Conservation (phyloP, 352 stramenopile genomes). For the Phytophthora kernoviae region DNA sequence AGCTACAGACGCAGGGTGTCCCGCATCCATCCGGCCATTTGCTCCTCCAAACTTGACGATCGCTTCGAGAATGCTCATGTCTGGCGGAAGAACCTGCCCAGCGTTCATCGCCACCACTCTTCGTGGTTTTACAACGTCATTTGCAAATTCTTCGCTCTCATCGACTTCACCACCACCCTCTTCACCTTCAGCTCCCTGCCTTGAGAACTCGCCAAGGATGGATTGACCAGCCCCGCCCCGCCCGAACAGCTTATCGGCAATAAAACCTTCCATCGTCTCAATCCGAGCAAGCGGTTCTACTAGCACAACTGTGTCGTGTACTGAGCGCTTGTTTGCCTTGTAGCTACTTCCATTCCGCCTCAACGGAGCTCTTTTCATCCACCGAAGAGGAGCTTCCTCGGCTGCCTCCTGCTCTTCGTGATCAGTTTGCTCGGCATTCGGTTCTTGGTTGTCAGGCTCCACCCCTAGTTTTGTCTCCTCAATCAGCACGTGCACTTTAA, state of each 20-base stretch:
- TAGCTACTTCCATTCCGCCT: slow-evolving; percentile 30
- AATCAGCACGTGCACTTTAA: slow-evolving; percentile 74
- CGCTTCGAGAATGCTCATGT: slow-evolving; percentile 73
- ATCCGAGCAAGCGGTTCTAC: slow-evolving; percentile 78
- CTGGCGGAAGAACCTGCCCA: slow-evolving; percentile 30
- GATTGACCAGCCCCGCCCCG: slow-evolving; percentile 21
- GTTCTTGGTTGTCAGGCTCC: slow-evolving; percentile 27
- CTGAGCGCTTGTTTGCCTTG: slow-evolving; percentile 39
- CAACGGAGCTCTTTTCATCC: slow-evolving; percentile 32
- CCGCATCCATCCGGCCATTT: slow-evolving; percentile 10
- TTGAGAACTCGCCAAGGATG: slow-evolving; percentile 40
- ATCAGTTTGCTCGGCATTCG: slow-evolving; percentile 19
- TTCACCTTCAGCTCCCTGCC: slow-evolving; percentile 16
- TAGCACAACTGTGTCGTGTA: slow-evolving; percentile 75
- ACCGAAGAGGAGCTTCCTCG: slow-evolving; percentile 18
- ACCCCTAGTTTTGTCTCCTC: slow-evolving; percentile 38
- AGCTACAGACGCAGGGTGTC: slow-evolving; percentile 2
- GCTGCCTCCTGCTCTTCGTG: slow-evolving; percentile 7
- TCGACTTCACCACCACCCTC: slow-evolving; percentile 27
- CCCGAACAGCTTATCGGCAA: slow-evolving; percentile 69
- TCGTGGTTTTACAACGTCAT: slow-evolving; percentile 36
- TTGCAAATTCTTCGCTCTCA: slow-evolving; percentile 30
- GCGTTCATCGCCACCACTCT: slow-evolving; percentile 53
- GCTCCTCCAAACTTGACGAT: slow-evolving; percentile 55
- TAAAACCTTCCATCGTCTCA: slow-evolving; percentile 82